Conservation (phyloP, 805 yeast genomes). For the Nadsonia fulvescens region DNA sequence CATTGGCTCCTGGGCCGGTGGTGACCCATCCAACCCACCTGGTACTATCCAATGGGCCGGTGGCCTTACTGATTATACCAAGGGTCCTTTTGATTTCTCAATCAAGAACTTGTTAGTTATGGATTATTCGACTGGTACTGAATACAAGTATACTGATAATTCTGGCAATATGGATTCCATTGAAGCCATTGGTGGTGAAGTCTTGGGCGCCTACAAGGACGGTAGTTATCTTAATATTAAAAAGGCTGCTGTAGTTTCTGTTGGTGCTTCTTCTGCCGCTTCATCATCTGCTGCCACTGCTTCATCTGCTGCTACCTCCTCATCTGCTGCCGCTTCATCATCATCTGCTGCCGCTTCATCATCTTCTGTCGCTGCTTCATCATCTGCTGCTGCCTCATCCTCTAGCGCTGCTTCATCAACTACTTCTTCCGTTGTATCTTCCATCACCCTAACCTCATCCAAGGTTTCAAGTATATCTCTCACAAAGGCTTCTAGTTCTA, state of each 20-base stretch:
- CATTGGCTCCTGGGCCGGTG: conserved; percentile 36
- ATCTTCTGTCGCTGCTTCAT: conserved; percentile 1
- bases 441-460: no score
- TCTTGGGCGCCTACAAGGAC: no score
- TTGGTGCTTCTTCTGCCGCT: conserved; percentile 7
- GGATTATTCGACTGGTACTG: conserved; percentile 31
- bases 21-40: conserved; percentile 27
- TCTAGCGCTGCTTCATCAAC: no score
- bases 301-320: conserved; percentile 5
- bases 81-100: conserved; percentile 36
- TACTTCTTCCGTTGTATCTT: no score
- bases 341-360: conserved; percentile 6
- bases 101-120: conserved; percentile 42
- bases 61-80: conserved; percentile 32
- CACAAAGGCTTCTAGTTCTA: no score
- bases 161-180: conserved; percentile 25
- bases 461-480: no score
- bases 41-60: conserved; percentile 69
- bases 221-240: no score
- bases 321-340: conserved; percentile 7
- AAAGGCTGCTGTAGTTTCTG: conserved; percentile 1
- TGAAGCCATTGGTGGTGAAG: conserved; percentile 24
- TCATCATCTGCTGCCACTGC: conserved; percentile 9
- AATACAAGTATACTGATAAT: conserved; percentile 24
- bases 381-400: conserved; percentile 4